phyloP scores from a whole-genome alignment of 2,329 filamentous ascomycete genomes.

The Thelonectria rubi region DNA sequence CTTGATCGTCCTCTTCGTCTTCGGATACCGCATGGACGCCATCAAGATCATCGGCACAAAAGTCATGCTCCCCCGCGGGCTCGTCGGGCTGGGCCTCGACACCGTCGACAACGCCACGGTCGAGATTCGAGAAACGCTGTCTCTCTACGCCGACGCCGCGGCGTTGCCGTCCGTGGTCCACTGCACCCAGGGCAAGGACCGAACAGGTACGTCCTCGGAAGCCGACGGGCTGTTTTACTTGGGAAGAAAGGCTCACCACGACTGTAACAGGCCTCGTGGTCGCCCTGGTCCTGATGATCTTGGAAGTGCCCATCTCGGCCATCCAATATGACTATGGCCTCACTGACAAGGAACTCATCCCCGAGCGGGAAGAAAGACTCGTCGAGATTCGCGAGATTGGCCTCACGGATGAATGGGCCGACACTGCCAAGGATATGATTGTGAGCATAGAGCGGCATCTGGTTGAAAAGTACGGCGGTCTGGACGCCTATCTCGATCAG shows the following conservation, averaged over 20 bases:
- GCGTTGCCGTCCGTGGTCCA: conserved; percentile 76
- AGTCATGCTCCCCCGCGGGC: conserved; percentile 76
- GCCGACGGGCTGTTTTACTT: background rate
- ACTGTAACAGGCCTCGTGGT: conserved; percentile 71
- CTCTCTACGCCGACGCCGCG: conserved; percentile 41
- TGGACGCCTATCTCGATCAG: conserved; percentile 69
- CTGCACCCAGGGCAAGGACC: conserved; percentile 90
- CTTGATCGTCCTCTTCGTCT: conserved; percentile 68
- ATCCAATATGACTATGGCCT: conserved; percentile 78
- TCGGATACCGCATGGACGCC: conserved; percentile 74
- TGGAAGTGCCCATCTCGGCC: conserved; percentile 64
- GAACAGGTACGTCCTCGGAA: conserved; percentile 51
- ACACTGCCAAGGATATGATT: conserved; percentile 73
- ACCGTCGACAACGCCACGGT: conserved; percentile 73
- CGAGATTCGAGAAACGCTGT: conserved; percentile 61
- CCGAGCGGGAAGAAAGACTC: conserved; percentile 70
- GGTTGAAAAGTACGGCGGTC: conserved; percentile 68
- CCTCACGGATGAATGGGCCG: conserved; percentile 76
- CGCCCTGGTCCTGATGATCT: conserved; percentile 72
- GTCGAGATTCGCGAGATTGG: conserved; percentile 76
- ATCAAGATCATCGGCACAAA: conserved; percentile 74
- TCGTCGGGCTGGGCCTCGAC: conserved; percentile 74
- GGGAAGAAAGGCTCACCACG: background rate
- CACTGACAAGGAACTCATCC: conserved; percentile 66
- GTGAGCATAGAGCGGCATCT: conserved; percentile 66